Percentiles rank a stretch among this genome's conserved stretches.
These are phyloP conservation scores for Alternaria postmessia DNA, from an alignment of 2,329 filamentous ascomycete species.

Conservation along the genomic window DNA sequence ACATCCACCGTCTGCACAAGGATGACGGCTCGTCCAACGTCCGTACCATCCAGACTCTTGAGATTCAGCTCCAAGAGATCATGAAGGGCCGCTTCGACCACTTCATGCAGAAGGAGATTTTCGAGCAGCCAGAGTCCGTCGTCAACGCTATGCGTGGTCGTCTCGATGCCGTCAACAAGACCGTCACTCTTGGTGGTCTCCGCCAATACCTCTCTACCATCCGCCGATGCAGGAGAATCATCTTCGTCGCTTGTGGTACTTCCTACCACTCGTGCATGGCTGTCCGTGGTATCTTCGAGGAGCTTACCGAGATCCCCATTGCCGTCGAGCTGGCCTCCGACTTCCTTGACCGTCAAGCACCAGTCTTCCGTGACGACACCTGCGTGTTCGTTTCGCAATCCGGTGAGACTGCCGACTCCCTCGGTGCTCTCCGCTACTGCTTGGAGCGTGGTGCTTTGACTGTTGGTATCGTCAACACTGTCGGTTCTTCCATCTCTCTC, in stretches of 20 bases:
- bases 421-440: slow-evolving; percentile 97
- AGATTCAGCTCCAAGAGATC: slow-evolving; percentile 99
- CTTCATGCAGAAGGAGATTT: slow-evolving; percentile 99
- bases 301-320: slow-evolving; percentile 97
- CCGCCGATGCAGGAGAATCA: slow-evolving; percentile 93
- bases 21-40: slow-evolving; percentile 96
- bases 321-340: slow-evolving; percentile 96
- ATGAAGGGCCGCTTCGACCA: slow-evolving; percentile 99
- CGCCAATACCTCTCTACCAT: slow-evolving; percentile 97
- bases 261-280: slow-evolving; percentile 99
- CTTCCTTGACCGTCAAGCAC: slow-evolving; percentile 95
- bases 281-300: slow-evolving; percentile 96
- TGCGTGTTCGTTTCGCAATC: slow-evolving; percentile 99
- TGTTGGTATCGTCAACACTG: slow-evolving; percentile 97
- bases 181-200: slow-evolving; percentile 92
- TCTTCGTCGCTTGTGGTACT: slow-evolving; percentile 98
- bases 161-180: slow-evolving; percentile 91
- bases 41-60: slow-evolving; percentile 96
- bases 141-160: slow-evolving; percentile 99
- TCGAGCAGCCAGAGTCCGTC: slow-evolving; percentile 98
- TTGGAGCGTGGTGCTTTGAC: slow-evolving; percentile 96
- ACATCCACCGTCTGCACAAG: slow-evolving; percentile 98
- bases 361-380: slow-evolving; percentile 98
- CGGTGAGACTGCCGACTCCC: slow-evolving; percentile 95
- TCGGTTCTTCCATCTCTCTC: slow-evolving; percentile 97